phyloP scores from a whole-genome alignment of 2,329 filamentous ascomycete genomes.

The Pseudogymnoascus sp. region DNA sequence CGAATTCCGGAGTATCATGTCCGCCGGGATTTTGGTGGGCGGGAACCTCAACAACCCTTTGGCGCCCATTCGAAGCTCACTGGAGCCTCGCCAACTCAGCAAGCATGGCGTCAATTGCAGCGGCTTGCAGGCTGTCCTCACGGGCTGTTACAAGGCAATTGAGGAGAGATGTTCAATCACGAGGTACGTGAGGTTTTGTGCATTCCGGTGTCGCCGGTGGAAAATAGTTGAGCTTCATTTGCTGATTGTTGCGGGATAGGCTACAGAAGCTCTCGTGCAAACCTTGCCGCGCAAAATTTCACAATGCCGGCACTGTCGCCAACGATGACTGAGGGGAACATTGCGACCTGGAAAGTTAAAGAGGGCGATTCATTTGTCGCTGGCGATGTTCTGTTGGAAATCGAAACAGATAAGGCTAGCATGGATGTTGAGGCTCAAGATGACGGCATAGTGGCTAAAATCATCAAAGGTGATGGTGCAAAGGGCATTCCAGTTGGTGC shows the following conservation, averaged over 20 bases:
- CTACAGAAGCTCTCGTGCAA: slow-evolving; percentile 54
- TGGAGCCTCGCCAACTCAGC: slow-evolving; percentile 24
- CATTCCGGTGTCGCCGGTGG: slow-evolving; percentile 4
- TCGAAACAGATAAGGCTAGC: slow-evolving; percentile 88
- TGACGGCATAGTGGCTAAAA: slow-evolving; percentile 79
- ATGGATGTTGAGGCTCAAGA: slow-evolving; percentile 95
- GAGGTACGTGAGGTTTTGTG: slow-evolving; percentile 42
- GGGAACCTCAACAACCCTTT: slow-evolving; percentile 13
- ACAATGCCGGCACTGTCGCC: slow-evolving; percentile 86
- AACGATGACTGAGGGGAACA: slow-evolving; percentile 91
- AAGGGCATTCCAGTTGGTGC: slow-evolving; percentile 72
- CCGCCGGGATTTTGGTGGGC: slow-evolving; percentile 6
- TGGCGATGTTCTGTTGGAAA: slow-evolving; percentile 82
- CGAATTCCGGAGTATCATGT: slow-evolving; percentile 5
- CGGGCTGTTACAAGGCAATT: slow-evolving; percentile 49
- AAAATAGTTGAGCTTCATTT: slow-evolving; percentile 9
- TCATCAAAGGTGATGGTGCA: slow-evolving; percentile 62
- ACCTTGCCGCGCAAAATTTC: slow-evolving; percentile 73
- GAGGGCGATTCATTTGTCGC: slow-evolving; percentile 76
- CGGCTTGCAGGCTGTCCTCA: slow-evolving; percentile 55
- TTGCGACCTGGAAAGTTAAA: slow-evolving; percentile 76
- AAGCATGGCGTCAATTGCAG: slow-evolving; percentile 58
- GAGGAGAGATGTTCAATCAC: slow-evolving; percentile 43
- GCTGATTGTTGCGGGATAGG: slow-evolving; percentile 37
- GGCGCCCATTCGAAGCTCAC: slow-evolving; percentile 20